Percentiles rank a stretch among this genome's conserved stretches.
Conservation (phyloP, 2,329 filamentous ascomycete species). For the Sphaerulina musiva region DNA sequence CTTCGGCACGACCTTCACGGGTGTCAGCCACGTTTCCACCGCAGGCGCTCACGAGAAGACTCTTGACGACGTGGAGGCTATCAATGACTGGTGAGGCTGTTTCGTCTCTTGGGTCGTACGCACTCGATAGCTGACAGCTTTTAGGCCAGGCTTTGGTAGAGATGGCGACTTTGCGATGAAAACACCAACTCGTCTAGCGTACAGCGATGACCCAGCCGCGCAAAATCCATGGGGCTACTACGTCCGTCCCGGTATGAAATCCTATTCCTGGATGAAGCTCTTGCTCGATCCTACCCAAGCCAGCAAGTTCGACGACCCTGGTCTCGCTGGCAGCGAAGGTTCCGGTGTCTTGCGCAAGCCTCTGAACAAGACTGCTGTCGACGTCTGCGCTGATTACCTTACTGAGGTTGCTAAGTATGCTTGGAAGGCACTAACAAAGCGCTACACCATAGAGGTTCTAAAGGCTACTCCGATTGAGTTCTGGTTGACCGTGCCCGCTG, state of each 20-base stretch:
- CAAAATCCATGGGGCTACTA: constrained; percentile 8
- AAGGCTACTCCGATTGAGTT: constrained; percentile 64
- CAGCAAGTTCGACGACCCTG: constrained; percentile 11
- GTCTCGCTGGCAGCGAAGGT: constrained; percentile 6
- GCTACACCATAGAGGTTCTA: constrained; percentile 6
- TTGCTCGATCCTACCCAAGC: constrained; percentile 6
- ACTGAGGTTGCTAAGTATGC: constrained; percentile 6
- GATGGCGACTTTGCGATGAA: constrained; percentile 12
- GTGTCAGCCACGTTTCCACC: constrained; percentile 13
- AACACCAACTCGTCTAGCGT: constrained; percentile 12
- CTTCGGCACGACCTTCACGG: constrained; percentile 14
- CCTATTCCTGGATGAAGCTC: constrained; percentile 16
- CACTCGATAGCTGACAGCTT: neutral
- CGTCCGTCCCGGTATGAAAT: constrained; percentile 2
- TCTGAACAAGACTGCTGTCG: constrained; percentile 1
- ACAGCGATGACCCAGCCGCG: neutral
- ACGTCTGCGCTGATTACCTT: constrained; percentile 14
- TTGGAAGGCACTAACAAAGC: neutral
- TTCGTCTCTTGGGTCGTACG: neutral
- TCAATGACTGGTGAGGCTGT: constrained; percentile 7
- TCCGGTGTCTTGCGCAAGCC: constrained; percentile 6
- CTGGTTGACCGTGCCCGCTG: constrained; percentile 69
- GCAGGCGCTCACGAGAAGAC: constrained; percentile 7
- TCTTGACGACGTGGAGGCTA: constrained; percentile 7
- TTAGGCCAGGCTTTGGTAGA: constrained; percentile 6